phyloP scores from a whole-genome alignment of 352 stramenopile genomes.

The Pythium dissimile region DNA sequence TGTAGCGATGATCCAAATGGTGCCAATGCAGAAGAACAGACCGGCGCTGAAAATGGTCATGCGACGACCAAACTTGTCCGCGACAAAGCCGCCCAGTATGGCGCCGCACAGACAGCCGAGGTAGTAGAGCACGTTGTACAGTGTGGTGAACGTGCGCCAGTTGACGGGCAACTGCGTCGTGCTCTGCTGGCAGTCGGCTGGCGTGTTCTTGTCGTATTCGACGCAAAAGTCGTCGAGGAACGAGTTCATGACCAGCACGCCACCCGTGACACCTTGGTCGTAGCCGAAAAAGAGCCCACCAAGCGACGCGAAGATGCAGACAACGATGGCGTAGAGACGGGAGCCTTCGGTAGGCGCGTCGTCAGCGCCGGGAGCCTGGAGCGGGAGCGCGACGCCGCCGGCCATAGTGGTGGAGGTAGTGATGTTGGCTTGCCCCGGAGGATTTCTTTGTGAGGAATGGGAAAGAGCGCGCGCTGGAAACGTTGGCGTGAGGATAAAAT shows the following conservation, averaged over 20 bases:
- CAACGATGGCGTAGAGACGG: conserved; percentile 28
- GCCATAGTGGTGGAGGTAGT: no score
- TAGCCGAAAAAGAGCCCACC: conserved; percentile 52
- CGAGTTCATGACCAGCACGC: conserved; percentile 40
- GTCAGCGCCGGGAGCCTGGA: neutral
- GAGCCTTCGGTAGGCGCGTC: conserved; percentile 4
- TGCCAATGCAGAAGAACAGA: conserved; percentile 38
- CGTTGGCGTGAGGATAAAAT: no score
- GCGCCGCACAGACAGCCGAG: conserved; percentile 38
- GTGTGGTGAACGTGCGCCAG: conserved; percentile 40
- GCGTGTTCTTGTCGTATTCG: conserved; percentile 39
- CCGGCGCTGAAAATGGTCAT: conserved; percentile 33
- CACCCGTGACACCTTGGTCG: conserved; percentile 37
- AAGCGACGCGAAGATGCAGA: conserved; percentile 36
- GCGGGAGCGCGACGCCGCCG: conserved; percentile 6
- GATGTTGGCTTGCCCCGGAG: no score
- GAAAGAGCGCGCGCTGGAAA: no score
- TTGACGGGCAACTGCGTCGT: conserved; percentile 25
- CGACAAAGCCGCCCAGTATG: conserved; percentile 25
- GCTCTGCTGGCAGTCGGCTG: conserved; percentile 11
- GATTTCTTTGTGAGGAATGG: neutral
- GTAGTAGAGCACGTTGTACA: conserved; percentile 44
- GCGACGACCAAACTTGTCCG: conserved; percentile 35
- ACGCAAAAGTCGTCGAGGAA: conserved; percentile 44
- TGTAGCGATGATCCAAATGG: conserved; percentile 26